Percentiles rank a stretch among this genome's conserved stretches.
Evolutionary conservation across 2,329 filamentous ascomycete species (phyloP).

Genomic region (Phymatotrichopsis omnivora): DNA sequence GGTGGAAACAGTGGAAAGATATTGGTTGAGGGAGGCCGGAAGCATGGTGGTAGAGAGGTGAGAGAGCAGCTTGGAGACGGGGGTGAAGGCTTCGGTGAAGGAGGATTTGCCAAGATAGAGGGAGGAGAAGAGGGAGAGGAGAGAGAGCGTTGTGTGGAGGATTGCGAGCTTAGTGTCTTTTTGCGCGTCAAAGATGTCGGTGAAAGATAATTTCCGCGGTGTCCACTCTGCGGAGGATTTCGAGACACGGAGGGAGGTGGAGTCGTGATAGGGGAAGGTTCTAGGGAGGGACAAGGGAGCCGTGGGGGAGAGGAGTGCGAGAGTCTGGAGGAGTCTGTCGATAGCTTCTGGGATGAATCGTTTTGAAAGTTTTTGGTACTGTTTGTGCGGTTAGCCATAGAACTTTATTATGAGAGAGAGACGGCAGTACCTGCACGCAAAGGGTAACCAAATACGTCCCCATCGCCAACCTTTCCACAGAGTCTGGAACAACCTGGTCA

Average conservation of each 20-base stretch:
- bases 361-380: constrained; percentile 75
- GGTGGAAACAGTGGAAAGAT: constrained; percentile 8
- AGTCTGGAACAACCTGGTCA: constrained; percentile 60
- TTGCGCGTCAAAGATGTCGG: constrained; percentile 45
- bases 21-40: constrained; percentile 9
- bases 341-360: constrained; percentile 82
- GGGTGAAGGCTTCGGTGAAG: constrained; percentile 32
- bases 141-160: not conserved
- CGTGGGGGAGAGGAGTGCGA: constrained; percentile 55
- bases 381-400: constrained; percentile 32
- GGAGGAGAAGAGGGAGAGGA: not conserved
- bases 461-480: constrained; percentile 55
- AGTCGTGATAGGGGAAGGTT: constrained; percentile 51
- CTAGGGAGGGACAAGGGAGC: constrained; percentile 42
- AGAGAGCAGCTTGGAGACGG: constrained; percentile 30
- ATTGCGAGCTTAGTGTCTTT: constrained; percentile 31
- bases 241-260: constrained; percentile 44
- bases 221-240: constrained; percentile 34
- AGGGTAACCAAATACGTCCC: constrained; percentile 74
- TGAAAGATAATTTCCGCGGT: constrained; percentile 48
- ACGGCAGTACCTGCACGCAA: constrained; percentile 41
- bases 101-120: not conserved
- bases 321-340: constrained; percentile 66
- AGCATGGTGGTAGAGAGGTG: constrained; percentile 15
- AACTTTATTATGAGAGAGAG: not conserved